Evolutionary conservation across 129 eudicot species (phyloP), one percentile per base, ranked within the genome.

Genomic region (Daucus carota): DNA sequence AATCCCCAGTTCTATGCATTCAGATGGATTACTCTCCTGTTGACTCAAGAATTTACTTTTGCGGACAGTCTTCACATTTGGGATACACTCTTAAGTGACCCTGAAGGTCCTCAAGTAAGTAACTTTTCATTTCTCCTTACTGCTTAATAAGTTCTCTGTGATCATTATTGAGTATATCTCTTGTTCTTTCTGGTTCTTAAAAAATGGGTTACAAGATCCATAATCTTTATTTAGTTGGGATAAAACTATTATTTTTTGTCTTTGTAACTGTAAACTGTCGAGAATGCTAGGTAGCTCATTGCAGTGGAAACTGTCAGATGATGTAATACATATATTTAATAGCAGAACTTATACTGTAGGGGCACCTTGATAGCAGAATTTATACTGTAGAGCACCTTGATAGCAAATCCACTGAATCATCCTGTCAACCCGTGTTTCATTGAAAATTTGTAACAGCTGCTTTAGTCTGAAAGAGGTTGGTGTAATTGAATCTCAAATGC

Each of bases 1-100:
- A 95, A 95, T 89, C 99, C 99, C 16, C 99, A 95, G 79, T 95
- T 95, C 82, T 95, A 95, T 81, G 97, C 99, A 76, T 91, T 95
- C 81, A 89, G 96, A 82, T 95, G 99, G 99, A 95, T 95, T 48
- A 95, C 99, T 31, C 99, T 95, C 57, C 91, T 95, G 3, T 80
- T 91, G 89, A 95, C 97, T 76, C 99, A 91, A 81, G 99, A 95
- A 72, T 95, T 91, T 81, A 85, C 86, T 74, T 95, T 95, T 77
- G 86, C 93, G 7, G 99, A 91, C 75, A 87, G 85, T 80, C 96
- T 89, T 52, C 86, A 87, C 47, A 91, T 95, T 38, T 91, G 99
- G 99, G 99, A 95, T 69, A 89, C 94, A 28, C 92, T 95, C 22
- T 88, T 95, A 63, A 91, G 99, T 79, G 99, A 95, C 77, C 91